Percentiles rank a stretch among this genome's conserved stretches.
phyloP scores from a whole-genome alignment of 129 eudicot species.

The Solidago caesia region DNA sequence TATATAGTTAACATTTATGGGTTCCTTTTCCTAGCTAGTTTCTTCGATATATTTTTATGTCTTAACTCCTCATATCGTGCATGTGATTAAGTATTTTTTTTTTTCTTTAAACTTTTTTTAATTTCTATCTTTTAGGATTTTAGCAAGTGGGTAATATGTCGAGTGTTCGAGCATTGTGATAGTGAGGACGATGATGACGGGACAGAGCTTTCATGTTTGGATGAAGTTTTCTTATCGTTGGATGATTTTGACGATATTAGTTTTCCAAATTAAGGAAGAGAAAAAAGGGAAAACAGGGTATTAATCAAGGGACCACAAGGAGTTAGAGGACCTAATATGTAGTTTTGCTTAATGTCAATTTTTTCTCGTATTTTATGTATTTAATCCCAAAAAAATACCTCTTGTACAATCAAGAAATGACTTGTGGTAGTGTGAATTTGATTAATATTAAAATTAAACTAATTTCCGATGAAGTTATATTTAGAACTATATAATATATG shows the following conservation, averaged over 20 bases:
- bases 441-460: neutral
- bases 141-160: conserved; percentile 87
- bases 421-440: conserved; percentile 24
- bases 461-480: neutral
- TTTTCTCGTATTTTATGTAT: conserved; percentile 10
- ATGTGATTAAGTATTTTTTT: too few species aligned
- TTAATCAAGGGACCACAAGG: conserved; percentile 29
- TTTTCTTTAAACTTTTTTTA: neutral
- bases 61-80: too few species aligned
- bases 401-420: conserved; percentile 30
- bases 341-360: conserved; percentile 14
- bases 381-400: conserved; percentile 23
- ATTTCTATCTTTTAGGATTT: conserved; percentile 49
- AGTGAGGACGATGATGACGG: conserved; percentile 52
- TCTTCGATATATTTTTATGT: neutral
- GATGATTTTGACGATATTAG: conserved; percentile 93
- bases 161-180: conserved; percentile 65
- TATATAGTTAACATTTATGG: neutral
- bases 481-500: neutral
- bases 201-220: conserved; percentile 85
- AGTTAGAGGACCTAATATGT: conserved; percentile 18
- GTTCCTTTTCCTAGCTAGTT: neutral
- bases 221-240: conserved; percentile 84
- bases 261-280: conserved; percentile 46
- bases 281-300: neutral